phyloP scores from a whole-genome alignment of 2,329 filamentous ascomycete genomes.

The Passalora sequoiae region DNA sequence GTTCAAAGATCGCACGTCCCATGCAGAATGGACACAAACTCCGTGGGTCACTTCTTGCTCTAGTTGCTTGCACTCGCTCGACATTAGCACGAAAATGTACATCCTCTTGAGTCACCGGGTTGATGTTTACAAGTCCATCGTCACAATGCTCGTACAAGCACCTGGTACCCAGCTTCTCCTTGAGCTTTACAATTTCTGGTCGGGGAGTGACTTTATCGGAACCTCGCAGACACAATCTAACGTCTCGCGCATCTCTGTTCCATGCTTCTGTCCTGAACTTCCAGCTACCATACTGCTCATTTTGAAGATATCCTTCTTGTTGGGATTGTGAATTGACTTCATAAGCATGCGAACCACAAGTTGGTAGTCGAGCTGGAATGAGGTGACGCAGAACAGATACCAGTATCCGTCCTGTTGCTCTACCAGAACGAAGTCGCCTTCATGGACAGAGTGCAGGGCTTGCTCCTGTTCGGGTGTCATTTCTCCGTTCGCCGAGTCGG shows the following conservation, averaged over 20 bases:
- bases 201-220: slow-evolving; percentile 1
- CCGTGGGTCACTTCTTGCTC: background rate
- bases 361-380: background rate
- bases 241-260: background rate
- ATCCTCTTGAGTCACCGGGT: background rate
- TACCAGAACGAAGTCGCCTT: slow-evolving; percentile 7
- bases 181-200: background rate
- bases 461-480: slow-evolving; percentile 2
- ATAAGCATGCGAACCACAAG: background rate
- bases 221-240: background rate
- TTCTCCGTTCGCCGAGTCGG: too few species aligned
- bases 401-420: background rate
- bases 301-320: background rate
- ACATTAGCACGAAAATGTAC: background rate
- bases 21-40: slow-evolving; percentile 9
- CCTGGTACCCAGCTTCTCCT: background rate
- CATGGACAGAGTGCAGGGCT: background rate
- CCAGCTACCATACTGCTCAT: slow-evolving; percentile 7
- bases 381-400: slow-evolving; percentile 2
- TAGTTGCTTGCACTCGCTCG: background rate
- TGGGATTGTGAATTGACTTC: slow-evolving; percentile 1
- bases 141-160: slow-evolving; percentile 6
- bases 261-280: background rate
- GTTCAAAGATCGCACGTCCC: slow-evolving; percentile 4
- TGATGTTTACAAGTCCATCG: slow-evolving; percentile 1